Conservation (phyloP, 2,329 filamentous ascomycete species). For the Fonsecaea monophora region DNA sequence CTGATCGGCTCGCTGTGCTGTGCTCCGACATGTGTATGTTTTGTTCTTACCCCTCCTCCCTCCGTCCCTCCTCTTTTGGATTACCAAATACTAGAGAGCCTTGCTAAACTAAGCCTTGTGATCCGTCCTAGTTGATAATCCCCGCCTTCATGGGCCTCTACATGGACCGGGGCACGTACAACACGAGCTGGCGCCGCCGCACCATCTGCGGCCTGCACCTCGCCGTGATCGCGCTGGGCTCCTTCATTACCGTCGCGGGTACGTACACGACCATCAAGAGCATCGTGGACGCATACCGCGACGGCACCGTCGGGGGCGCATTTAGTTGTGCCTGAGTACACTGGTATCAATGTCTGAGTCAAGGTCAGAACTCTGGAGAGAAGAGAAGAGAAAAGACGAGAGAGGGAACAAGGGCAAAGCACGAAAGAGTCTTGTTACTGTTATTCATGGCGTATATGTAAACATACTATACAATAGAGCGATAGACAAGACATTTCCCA, state of each 20-base stretch:
- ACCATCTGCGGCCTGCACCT: slow-evolving; percentile 15
- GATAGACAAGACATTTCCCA: no score
- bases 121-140: slow-evolving; percentile 18
- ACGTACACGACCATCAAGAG: slow-evolving; percentile 30
- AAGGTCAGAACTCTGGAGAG: no score
- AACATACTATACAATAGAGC: no score
- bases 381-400: no score
- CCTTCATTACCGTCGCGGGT: slow-evolving; percentile 25
- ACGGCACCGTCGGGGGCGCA: slow-evolving; percentile 14
- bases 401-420: no score
- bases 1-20: slow-evolving; percentile 60
- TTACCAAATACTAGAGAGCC: no score
- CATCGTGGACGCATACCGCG: slow-evolving; percentile 24
- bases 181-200: slow-evolving; percentile 8
- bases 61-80: no score
- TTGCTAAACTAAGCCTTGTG: no score
- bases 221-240: slow-evolving; percentile 11
- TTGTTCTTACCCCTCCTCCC: slow-evolving; percentile 56
- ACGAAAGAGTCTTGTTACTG: no score
- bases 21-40: slow-evolving; percentile 56
- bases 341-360: background rate
- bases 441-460: no score
- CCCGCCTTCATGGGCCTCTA: slow-evolving; percentile 28
- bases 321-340: slow-evolving; percentile 12
- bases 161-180: slow-evolving; percentile 25